Conservation (phyloP, 164 flowering plant species). For the Aristolochia californica region DNA sequence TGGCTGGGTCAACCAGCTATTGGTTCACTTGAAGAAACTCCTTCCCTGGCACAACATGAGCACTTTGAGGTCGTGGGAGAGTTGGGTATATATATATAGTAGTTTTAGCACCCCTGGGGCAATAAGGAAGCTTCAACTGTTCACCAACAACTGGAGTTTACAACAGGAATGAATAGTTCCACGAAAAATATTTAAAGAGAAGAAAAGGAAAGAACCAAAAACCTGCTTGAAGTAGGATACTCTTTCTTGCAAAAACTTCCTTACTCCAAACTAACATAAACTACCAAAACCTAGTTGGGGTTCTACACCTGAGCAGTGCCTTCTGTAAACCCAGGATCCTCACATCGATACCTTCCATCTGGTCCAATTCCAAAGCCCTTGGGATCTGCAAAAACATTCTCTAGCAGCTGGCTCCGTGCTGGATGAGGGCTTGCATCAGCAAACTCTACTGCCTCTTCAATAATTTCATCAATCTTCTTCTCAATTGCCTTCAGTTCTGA, state of each 20-base stretch:
- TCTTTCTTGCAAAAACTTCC: no score
- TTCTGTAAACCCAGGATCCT: slow-evolving; percentile 85
- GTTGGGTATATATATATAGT: no score
- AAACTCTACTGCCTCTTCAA: slow-evolving; percentile 91
- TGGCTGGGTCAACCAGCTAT: no score
- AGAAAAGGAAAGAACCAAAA: not conserved
- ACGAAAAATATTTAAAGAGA: not conserved
- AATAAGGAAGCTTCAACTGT: not conserved
- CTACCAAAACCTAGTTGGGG: no score
- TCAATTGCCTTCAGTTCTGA: slow-evolving; percentile 74
- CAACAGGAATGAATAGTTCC: not conserved
- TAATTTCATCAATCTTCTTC: slow-evolving; percentile 69
- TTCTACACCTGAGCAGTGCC: slow-evolving; percentile 89
- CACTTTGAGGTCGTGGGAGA: no score
- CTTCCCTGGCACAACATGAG: no score
- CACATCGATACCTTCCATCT: slow-evolving; percentile 84
- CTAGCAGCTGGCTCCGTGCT: slow-evolving; percentile 65
- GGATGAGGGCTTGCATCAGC: slow-evolving; percentile 82
- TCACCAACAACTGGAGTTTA: not conserved
- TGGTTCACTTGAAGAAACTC: no score
- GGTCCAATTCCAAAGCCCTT: slow-evolving; percentile 96
- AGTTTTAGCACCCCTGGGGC: no score
- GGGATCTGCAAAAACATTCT: slow-evolving; percentile 91
- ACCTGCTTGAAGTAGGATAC: no score
- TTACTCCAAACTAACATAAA: no score